Evolutionary conservation across 1,139 yeast genomes (phyloP).

Genomic region (Taphrina populina): DNA sequence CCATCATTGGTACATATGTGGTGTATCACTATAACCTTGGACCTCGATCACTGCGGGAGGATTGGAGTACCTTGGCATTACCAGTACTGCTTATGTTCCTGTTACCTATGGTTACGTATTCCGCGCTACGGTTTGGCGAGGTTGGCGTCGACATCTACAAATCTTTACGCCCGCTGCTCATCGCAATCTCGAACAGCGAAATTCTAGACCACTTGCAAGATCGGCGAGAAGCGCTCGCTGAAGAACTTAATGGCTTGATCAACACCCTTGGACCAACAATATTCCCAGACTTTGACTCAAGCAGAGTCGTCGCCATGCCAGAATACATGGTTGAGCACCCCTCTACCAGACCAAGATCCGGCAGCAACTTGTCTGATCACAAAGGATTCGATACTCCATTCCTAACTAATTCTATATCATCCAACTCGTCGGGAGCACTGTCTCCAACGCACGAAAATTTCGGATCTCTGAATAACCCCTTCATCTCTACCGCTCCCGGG

Average conservation of each 20-base stretch:
- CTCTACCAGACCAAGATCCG: constrained; percentile 6
- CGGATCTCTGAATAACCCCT: constrained; percentile 12
- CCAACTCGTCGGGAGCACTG: constrained; percentile 18
- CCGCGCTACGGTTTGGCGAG: constrained; percentile 87
- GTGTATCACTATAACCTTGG: constrained; percentile 39
- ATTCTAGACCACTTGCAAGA: constrained; percentile 56
- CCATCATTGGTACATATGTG: constrained; percentile 59
- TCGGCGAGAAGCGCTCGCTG: constrained; percentile 56
- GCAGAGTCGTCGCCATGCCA: constrained; percentile 33
- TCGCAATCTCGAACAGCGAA: constrained; percentile 51
- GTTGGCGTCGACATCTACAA: constrained; percentile 86
- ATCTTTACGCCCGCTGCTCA: constrained; percentile 72
- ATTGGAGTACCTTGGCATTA: constrained; percentile 43
- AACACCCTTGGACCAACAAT: constrained; percentile 73
- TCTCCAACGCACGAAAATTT: constrained; percentile 11
- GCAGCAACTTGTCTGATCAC: constrained; percentile 11
- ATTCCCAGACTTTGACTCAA: constrained; percentile 67
- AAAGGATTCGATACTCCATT: constrained; percentile 20
- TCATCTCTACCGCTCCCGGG: constrained; percentile 23
- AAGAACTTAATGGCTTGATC: constrained; percentile 64
- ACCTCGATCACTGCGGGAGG: constrained; percentile 30
- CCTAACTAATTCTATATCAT: not conserved
- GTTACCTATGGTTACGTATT: constrained; percentile 73
- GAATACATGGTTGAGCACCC: constrained; percentile 28
- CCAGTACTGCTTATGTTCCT: constrained; percentile 55